Conservation (phyloP, 345 rosid genomes). For the Limnanthes douglasii region DNA sequence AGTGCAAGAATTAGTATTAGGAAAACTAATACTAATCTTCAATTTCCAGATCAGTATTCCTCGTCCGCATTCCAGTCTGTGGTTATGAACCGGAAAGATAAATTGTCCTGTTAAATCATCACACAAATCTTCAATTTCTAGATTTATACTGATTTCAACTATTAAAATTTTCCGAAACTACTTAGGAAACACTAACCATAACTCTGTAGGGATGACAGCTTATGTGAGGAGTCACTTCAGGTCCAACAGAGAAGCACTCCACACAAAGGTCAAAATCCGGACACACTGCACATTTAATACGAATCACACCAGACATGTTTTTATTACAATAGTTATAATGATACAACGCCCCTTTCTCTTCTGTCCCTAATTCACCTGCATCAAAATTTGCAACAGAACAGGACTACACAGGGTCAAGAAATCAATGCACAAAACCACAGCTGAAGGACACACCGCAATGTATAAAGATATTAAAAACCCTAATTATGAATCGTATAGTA, state of each 20-base stretch:
- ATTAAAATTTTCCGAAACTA: constrained; percentile 5
- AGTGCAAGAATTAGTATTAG: constrained; percentile 90
- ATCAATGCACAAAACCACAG: not conserved
- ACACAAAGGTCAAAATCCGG: constrained; percentile 87
- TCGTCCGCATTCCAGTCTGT: constrained; percentile 96
- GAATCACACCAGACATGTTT: constrained; percentile 75
- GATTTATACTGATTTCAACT: not conserved
- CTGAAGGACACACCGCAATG: not conserved
- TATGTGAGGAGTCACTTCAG: constrained; percentile 60
- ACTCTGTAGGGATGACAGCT: constrained; percentile 67
- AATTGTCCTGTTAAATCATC: constrained; percentile 53
- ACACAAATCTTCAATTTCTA: not conserved
- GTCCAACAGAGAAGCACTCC: constrained; percentile 85
- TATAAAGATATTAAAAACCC: not conserved
- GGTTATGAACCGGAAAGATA: constrained; percentile 74
- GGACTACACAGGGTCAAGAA: constrained; percentile 10
- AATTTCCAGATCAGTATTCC: constrained; percentile 94
- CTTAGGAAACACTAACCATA: constrained; percentile 49
- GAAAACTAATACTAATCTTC: constrained; percentile 87
- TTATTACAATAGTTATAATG: constrained; percentile 87
- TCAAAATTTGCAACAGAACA: too few species aligned
- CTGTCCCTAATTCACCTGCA: constrained; percentile 24
- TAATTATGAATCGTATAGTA: not conserved
- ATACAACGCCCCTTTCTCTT: constrained; percentile 45
- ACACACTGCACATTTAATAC: constrained; percentile 76